Conservation (phyloP, 768 basidiomycete genomes). For the Coprinopsis sp. region DNA sequence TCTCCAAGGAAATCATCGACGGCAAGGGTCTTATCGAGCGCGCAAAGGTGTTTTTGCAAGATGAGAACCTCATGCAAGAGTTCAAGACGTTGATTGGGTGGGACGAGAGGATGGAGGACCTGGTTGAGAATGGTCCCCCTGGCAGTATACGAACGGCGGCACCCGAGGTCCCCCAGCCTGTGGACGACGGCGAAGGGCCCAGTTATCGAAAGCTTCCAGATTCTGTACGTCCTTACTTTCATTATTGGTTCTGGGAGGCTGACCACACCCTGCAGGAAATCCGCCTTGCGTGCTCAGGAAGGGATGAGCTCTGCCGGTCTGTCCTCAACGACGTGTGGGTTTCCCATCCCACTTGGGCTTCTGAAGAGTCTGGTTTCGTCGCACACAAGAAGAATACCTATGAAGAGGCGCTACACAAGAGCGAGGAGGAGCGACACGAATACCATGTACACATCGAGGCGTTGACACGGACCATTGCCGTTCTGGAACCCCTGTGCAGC, state of each 20-base stretch:
- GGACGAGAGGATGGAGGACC: constrained; percentile 58
- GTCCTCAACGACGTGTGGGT: constrained; percentile 98
- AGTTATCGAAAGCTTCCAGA: constrained; percentile 90
- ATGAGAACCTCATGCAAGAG: constrained; percentile 71
- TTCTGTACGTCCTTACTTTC: constrained; percentile 56
- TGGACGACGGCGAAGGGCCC: constrained; percentile 84
- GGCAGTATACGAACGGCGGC: constrained; percentile 74
- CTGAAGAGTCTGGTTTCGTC: constrained; percentile 91
- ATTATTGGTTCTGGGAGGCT: neutral
- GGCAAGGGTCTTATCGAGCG: constrained; percentile 75
- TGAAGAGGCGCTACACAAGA: constrained; percentile 93
- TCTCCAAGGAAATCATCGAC: constrained; percentile 89
- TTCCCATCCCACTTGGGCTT: constrained; percentile 97
- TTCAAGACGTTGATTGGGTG: constrained; percentile 86
- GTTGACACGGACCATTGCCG: constrained; percentile 81
- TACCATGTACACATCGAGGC: constrained; percentile 95
- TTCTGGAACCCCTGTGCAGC: constrained; percentile 81
- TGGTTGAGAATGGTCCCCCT: constrained; percentile 63
- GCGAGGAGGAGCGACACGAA: constrained; percentile 97
- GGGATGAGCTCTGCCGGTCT: constrained; percentile 91
- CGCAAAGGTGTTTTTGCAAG: constrained; percentile 76
- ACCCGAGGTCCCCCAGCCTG: constrained; percentile 74
- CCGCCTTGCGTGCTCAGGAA: constrained; percentile 85
- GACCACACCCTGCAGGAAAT: constrained; percentile 58
- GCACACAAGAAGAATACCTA: constrained; percentile 95